Evolutionary conservation across 163 green algal genomes (phyloP).

Genomic region (Scenedesmus sp.): DNA sequence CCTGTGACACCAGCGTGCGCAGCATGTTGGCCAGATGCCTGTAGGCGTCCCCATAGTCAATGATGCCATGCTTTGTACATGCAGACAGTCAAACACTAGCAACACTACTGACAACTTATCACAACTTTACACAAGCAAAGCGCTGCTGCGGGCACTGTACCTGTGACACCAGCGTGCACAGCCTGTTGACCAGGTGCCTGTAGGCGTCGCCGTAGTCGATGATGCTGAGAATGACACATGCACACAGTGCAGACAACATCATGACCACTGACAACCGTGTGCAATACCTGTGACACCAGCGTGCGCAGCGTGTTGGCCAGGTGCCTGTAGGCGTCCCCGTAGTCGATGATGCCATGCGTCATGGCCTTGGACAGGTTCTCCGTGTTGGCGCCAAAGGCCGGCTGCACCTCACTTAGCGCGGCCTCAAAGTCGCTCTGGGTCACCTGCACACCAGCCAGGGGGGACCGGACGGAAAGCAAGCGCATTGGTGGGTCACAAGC

Average conservation of each 20-base stretch:
- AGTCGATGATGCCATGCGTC: constrained; percentile 94
- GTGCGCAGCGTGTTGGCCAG: constrained; percentile 81
- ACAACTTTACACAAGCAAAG: no score
- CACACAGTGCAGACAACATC: no score
- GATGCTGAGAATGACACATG: background rate
- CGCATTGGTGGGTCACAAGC: no score
- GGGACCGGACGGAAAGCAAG: background rate
- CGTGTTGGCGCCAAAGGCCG: constrained; percentile 93
- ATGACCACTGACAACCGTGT: background rate
- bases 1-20: background rate
- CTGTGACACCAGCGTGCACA: background rate
- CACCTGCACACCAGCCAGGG: constrained; percentile 65
- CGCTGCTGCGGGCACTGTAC: no score
- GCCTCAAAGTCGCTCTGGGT: constrained; percentile 93
- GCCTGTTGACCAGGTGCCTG: background rate
- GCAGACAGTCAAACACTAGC: background rate
- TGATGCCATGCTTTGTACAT: background rate
- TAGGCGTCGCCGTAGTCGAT: background rate
- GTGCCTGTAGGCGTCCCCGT: constrained; percentile 83
- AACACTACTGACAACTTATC: no score
- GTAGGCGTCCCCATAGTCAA: background rate
- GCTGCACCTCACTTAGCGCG: constrained; percentile 94
- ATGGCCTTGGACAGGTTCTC: constrained; percentile 89
- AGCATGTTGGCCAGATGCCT: background rate
- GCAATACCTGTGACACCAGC: constrained; percentile 89